Conservation (phyloP, 192 early-diverging fungal genomes). For the Coemansia sp. region DNA sequence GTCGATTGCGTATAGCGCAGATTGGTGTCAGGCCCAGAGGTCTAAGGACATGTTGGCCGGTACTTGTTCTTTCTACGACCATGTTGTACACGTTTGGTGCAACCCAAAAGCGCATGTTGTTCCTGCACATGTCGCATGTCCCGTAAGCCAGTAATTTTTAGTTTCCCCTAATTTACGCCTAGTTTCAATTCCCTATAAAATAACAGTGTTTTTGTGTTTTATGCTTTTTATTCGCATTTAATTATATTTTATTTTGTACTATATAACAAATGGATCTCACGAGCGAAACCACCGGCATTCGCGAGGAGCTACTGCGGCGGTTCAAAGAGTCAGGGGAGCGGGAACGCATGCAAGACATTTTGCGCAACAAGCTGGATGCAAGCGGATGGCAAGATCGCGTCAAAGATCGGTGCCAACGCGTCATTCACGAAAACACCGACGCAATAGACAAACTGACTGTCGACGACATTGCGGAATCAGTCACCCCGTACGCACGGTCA, state of each 20-base stretch:
- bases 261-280: constrained; percentile 15
- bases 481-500: constrained; percentile 46
- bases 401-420: constrained; percentile 50
- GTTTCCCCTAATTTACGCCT: background rate
- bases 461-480: constrained; percentile 44
- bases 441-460: constrained; percentile 40
- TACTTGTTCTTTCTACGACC: constrained; percentile 83
- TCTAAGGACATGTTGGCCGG: constrained; percentile 53
- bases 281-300: constrained; percentile 31
- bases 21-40: constrained; percentile 63
- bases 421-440: constrained; percentile 35
- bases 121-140: background rate
- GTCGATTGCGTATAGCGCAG: constrained; percentile 76
- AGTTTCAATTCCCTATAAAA: background rate
- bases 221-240: background rate
- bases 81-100: constrained; percentile 69
- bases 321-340: constrained; percentile 56
- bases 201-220: background rate
- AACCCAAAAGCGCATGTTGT: background rate
- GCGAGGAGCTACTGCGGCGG: constrained; percentile 49
- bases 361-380: constrained; percentile 47
- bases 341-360: constrained; percentile 53
- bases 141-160: background rate
- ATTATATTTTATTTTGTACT: background rate
- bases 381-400: constrained; percentile 55